A percentile compares a stretch with the other conserved stretches of the same genome.
Evolutionary conservation across 805 yeast genomes (phyloP).

Genomic region (Monosporozyma servazzii): DNA sequence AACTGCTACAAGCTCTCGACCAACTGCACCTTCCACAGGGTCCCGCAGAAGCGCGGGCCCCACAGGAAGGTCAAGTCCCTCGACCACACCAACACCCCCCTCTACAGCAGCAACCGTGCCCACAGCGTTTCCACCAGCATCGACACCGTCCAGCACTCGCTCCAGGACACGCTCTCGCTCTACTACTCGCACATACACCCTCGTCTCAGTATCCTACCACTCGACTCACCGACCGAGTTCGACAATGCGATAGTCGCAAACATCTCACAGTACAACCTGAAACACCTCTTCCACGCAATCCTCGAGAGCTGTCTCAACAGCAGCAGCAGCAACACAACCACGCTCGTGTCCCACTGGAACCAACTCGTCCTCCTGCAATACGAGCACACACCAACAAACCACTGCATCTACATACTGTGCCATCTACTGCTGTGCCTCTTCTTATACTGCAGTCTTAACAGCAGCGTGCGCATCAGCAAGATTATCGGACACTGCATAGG

Average conservation of each 20-base stretch:
- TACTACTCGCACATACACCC: too few relatives aligned
- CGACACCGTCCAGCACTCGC: too few relatives aligned
- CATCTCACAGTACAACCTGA: not conserved
- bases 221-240: not conserved
- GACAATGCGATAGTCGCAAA: not conserved
- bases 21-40: conserved; percentile 56
- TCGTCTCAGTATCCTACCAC: not conserved
- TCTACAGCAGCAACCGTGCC: too few relatives aligned
- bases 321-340: too few relatives aligned
- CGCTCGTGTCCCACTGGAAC: not conserved
- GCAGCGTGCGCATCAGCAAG: not conserved
- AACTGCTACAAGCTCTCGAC: conserved; percentile 51
- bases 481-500: not conserved
- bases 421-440: not conserved
- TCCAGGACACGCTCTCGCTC: too few relatives aligned
- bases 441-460: too few relatives aligned
- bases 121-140: too few relatives aligned
- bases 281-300: not conserved
- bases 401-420: not conserved
- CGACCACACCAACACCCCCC: too few relatives aligned
- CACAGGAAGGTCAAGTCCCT: not conserved
- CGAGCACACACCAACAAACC: not conserved
- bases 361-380: not conserved
- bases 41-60: conserved; percentile 72
- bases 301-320: too few relatives aligned